Evolutionary conservation across 257 asterid species (phyloP).

Genomic region (Solanum lycopersicoides): DNA sequence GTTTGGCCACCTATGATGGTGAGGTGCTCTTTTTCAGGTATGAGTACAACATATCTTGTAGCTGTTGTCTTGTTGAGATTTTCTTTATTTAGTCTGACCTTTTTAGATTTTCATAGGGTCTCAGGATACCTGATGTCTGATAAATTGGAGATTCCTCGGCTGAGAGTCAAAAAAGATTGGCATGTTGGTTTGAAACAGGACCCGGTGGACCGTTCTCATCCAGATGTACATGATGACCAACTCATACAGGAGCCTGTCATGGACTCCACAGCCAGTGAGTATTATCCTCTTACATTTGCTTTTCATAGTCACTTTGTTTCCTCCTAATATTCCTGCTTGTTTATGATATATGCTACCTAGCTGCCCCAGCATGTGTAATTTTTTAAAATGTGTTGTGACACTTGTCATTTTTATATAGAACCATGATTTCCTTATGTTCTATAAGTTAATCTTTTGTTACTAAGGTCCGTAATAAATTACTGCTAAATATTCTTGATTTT

Average conservation of each 20-base stretch:
- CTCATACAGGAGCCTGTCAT: conserved; percentile 53
- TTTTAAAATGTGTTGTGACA: background rate
- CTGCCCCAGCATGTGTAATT: background rate
- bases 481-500: background rate
- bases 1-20: conserved; percentile 90
- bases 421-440: background rate
- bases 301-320: background rate
- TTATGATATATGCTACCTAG: background rate
- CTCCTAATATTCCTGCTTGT: background rate
- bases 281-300: conserved; percentile 3
- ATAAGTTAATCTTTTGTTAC: background rate
- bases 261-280: conserved; percentile 50
- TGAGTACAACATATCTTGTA: background rate
- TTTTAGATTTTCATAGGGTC: conserved; percentile 35
- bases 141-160: conserved; percentile 79
- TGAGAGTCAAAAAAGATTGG: conserved; percentile 93
- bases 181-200: conserved; percentile 80
- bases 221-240: conserved; percentile 82
- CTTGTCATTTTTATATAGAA: background rate
- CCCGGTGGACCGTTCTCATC: conserved; percentile 87
- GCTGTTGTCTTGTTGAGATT: background rate
- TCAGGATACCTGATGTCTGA: conserved; percentile 96
- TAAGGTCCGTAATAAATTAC: background rate
- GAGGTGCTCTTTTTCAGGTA: conserved; percentile 98
- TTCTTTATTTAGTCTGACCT: background rate